These are phyloP conservation scores for Nephelium lappaceum DNA, from an alignment of 345 rosid species.

Conservation along the genomic window DNA sequence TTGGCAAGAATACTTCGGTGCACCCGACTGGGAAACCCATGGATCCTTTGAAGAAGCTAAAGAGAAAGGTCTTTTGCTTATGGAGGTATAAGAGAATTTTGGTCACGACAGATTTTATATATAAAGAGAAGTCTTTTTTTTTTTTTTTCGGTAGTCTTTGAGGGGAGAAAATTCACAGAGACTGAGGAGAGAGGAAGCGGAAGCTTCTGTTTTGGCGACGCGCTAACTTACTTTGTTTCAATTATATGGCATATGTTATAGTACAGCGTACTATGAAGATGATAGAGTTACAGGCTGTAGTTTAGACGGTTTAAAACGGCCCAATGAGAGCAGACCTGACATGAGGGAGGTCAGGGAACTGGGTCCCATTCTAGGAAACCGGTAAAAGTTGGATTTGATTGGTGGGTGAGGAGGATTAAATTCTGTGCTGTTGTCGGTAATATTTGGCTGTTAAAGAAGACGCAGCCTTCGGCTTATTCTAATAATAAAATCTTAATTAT, in stretches of 20 bases:
- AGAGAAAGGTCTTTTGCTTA: background rate
- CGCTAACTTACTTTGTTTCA: background rate
- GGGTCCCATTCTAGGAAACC: background rate
- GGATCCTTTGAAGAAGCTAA: constrained; percentile 3
- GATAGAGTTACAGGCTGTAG: constrained; percentile 30
- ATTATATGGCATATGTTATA: background rate
- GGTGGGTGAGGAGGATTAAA: constrained; percentile 19
- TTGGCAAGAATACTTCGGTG: constrained; percentile 73
- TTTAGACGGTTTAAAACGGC: background rate
- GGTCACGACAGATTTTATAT: constrained; percentile 6
- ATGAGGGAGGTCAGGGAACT: background rate
- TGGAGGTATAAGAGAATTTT: background rate
- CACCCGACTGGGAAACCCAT: constrained; percentile 93
- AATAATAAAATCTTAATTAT: no score
- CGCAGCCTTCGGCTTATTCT: background rate
- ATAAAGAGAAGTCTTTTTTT: background rate
- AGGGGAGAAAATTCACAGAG: constrained; percentile 7
- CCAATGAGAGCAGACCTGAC: constrained; percentile 8
- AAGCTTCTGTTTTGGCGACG: constrained; percentile 35
- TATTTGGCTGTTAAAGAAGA: background rate
- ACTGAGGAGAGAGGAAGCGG: constrained; percentile 24
- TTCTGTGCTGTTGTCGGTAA: background rate
- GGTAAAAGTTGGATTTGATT: constrained; percentile 10
- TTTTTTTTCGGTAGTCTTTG: no score
- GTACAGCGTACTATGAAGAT: background rate